phyloP scores from a whole-genome alignment of 805 yeast species.

The Candida peoriensis region DNA sequence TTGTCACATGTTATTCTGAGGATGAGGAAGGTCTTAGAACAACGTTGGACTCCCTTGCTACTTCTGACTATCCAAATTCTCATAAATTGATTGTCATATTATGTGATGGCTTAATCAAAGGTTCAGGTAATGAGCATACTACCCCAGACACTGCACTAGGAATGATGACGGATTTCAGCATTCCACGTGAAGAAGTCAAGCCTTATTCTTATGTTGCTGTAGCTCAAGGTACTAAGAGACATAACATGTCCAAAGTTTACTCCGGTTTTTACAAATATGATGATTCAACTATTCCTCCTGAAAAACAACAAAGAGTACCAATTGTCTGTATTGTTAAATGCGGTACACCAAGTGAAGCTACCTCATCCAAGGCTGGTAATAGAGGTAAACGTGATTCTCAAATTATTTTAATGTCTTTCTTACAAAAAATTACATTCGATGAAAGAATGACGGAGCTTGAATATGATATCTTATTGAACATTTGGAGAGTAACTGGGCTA shows the following conservation, averaged over 20 bases:
- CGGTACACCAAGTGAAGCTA: constrained; percentile 78
- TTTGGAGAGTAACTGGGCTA: constrained; percentile 81
- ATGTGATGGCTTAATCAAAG: constrained; percentile 93
- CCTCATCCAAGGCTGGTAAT: constrained; percentile 77
- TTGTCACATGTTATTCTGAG: constrained; percentile 94
- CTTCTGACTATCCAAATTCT: constrained; percentile 92
- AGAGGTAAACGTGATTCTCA: constrained; percentile 97
- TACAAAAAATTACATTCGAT: constrained; percentile 82
- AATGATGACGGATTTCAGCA: constrained; percentile 78
- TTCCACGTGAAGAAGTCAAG: constrained; percentile 68
- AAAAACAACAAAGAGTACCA: constrained; percentile 84
- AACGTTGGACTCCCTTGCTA: constrained; percentile 88
- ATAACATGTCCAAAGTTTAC: constrained; percentile 95
- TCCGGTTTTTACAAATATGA: constrained; percentile 91
- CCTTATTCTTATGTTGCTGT: constrained; percentile 92
- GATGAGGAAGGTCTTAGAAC: constrained; percentile 81
- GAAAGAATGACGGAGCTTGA: constrained; percentile 93
- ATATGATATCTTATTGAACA: constrained; percentile 64
- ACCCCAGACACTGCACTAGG: constrained; percentile 88
- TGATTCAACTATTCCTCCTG: constrained; percentile 65
- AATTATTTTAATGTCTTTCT: constrained; percentile 82
- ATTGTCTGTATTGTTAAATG: constrained; percentile 75
- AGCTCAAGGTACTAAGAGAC: constrained; percentile 90
- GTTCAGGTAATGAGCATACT: constrained; percentile 81
- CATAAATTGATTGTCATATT: constrained; percentile 81